Evolutionary conservation across 2,329 filamentous ascomycete genomes (phyloP), one percentile per base, ranked within the genome.

Genomic region (Colletotrichum limetticola): DNA sequence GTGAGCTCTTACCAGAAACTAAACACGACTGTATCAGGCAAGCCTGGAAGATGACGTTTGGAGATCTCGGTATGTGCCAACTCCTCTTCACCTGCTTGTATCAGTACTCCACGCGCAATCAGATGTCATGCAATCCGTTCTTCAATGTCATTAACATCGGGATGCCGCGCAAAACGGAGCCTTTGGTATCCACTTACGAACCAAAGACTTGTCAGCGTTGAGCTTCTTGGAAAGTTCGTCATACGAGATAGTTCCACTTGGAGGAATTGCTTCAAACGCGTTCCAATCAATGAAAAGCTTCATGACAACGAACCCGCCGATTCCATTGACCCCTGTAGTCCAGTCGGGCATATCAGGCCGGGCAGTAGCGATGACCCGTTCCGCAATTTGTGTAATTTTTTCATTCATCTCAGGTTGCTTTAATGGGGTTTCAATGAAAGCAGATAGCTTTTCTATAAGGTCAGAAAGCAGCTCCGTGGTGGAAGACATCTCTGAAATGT

Each of bases 281-380:
- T 77, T 75, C 79, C 82, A 82, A 46, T 79, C 75, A 30, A 78
- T 69, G 58, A 83, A 82, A 5, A 82, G 72, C 2, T 76, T 75
- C 9, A 78, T 30, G n/a, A 42, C 24, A 5, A 68, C 24, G 5
- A 70, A 3, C 35, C 71, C 66, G 24, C 37, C 46, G 14, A 12
- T 14, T 4, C 16, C 56, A 19, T 28, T 37, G 22, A 32, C 30
- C 49, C 57, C 52, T 4, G 60, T 66, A 68, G 69, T 69, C 68
- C 61, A 74, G 42, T 72, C 60, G 3, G 74, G 72, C 4, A 57
- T 30, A 11, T 65, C 24, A 8, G 56, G 61, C 24, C 55, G 52
- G 22, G 58, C 62, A 11, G 68, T 46, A 3, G 32, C 24, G n/a
- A 74, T 26, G 22, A 75, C 66, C 42, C 65, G 58, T n/a, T 67